phyloP scores from a whole-genome alignment of 2,329 filamentous ascomycete species.

The Nothophoma quercina region DNA sequence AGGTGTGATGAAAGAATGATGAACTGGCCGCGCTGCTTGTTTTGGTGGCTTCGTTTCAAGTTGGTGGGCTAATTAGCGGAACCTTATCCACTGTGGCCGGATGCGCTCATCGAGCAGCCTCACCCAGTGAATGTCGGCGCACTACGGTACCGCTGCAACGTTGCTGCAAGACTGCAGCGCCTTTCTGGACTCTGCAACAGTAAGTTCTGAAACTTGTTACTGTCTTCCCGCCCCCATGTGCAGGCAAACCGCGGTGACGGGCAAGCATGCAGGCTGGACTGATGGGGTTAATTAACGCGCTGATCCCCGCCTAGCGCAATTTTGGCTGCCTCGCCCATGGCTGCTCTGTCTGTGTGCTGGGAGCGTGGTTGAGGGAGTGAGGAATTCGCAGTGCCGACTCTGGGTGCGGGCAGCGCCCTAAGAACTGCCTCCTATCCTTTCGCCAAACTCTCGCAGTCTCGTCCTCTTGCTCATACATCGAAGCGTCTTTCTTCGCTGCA shows the following conservation, averaged over 20 bases:
- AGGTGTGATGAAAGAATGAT: slow-evolving; percentile 27
- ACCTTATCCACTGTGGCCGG: slow-evolving; percentile 1
- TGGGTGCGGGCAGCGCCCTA: no score
- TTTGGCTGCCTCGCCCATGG: slow-evolving; percentile 12
- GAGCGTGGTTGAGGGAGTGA: background rate
- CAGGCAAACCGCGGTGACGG: slow-evolving; percentile 3
- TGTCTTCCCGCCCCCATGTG: background rate
- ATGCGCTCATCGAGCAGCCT: background rate
- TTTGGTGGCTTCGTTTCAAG: slow-evolving; percentile 14
- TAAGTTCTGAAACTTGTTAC: background rate
- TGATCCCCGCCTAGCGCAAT: slow-evolving; percentile 22
- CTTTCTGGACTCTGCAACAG: background rate
- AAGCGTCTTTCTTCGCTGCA: background rate
- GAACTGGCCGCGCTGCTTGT: slow-evolving; percentile 5
- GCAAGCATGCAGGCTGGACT: slow-evolving; percentile 4
- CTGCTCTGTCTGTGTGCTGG: slow-evolving; percentile 10
- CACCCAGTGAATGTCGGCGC: background rate
- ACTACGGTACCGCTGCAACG: background rate
- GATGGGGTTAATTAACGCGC: slow-evolving; percentile 22
- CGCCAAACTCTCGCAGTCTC: background rate
- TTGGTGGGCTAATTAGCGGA: slow-evolving; percentile 6
- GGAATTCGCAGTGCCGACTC: background rate
- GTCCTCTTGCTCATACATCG: background rate
- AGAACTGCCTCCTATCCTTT: no score
- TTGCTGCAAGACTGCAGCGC: background rate